These are phyloP conservation scores for Sphaerulina populicola DNA, from an alignment of 2,329 filamentous ascomycete genomes.

Conservation along the genomic window DNA sequence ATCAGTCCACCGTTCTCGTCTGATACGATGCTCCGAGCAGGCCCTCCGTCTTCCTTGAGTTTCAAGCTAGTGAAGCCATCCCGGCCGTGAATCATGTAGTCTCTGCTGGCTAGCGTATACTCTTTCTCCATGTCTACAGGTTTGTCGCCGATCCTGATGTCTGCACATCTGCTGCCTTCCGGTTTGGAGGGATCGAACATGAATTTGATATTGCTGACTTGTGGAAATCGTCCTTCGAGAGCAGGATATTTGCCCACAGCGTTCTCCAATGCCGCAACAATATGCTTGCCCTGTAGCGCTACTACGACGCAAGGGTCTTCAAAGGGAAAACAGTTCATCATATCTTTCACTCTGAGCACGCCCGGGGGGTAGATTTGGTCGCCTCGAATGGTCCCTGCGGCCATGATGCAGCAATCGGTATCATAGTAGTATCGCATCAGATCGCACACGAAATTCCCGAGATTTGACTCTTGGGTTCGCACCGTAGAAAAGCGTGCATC, in stretches of 20 bases:
- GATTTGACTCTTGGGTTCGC: slow-evolving; percentile 66
- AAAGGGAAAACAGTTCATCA: slow-evolving; percentile 60
- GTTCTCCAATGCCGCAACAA: slow-evolving; percentile 77
- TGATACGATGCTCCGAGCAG: slow-evolving; percentile 67
- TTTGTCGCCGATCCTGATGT: slow-evolving; percentile 52
- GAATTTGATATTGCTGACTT: slow-evolving; percentile 76
- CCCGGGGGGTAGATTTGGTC: slow-evolving; percentile 84
- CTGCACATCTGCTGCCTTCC: slow-evolving; percentile 55
- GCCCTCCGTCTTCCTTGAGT: slow-evolving; percentile 66
- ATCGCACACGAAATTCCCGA: slow-evolving; percentile 86
- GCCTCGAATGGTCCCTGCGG: slow-evolving; percentile 73
- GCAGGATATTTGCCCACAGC: slow-evolving; percentile 72
- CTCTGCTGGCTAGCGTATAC: slow-evolving; percentile 70
- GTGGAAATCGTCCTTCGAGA: slow-evolving; percentile 72
- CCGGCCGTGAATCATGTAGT: slow-evolving; percentile 73
- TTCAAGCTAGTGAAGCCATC: slow-evolving; percentile 73
- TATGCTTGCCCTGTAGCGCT: slow-evolving; percentile 59
- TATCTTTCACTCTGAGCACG: slow-evolving; percentile 57
- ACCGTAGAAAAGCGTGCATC: slow-evolving; percentile 84
- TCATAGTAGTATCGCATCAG: slow-evolving; percentile 77
- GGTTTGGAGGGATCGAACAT: slow-evolving; percentile 58
- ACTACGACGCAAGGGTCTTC: slow-evolving; percentile 82
- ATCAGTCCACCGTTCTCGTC: slow-evolving; percentile 85
- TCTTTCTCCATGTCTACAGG: slow-evolving; percentile 54
- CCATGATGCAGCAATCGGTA: slow-evolving; percentile 77